Conservation (phyloP, 140 eudicot species). For the Bidens hawaiensis region DNA sequence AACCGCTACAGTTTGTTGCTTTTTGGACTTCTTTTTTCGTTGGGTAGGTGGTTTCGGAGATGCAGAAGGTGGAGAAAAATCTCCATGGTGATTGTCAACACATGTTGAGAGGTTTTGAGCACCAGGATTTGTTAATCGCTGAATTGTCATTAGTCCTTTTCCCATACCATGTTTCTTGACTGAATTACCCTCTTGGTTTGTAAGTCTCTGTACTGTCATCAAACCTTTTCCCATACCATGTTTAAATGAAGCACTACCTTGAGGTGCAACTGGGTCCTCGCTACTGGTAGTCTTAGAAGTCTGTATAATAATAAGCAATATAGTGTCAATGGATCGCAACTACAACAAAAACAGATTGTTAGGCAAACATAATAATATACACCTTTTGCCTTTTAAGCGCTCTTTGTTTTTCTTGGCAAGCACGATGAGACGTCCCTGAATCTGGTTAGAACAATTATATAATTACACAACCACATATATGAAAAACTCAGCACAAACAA, state of each 20-base stretch:
- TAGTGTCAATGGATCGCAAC: constrained; percentile 2
- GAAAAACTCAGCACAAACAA: neutral
- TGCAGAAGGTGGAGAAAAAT: constrained; percentile 26
- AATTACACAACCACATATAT: constrained; percentile 12
- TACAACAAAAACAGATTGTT: neutral
- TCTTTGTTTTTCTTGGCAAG: constrained; percentile 51
- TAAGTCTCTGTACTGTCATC: constrained; percentile 53
- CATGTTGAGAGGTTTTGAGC: constrained; percentile 35
- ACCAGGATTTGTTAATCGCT: constrained; percentile 35
- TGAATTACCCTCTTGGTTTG: constrained; percentile 28
- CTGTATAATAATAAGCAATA: constrained; percentile 26
- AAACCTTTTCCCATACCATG: constrained; percentile 96
- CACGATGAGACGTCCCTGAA: constrained; percentile 41
- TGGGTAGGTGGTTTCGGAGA: constrained; percentile 29
- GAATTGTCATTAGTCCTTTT: constrained; percentile 80
- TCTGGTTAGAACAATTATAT: constrained; percentile 28
- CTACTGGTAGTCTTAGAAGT: constrained; percentile 32
- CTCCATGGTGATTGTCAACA: constrained; percentile 23
- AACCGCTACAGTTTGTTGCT: constrained; percentile 43
- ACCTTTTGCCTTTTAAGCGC: constrained; percentile 68
- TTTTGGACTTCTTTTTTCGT: constrained; percentile 48
- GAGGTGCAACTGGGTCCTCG: constrained; percentile 33
- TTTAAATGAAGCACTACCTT: constrained; percentile 29
- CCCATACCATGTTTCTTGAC: constrained; percentile 73
- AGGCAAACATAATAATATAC: neutral